These are phyloP conservation scores for Naganishia randhawae DNA, from an alignment of 768 basidiomycete genomes.

Conservation along the genomic window DNA sequence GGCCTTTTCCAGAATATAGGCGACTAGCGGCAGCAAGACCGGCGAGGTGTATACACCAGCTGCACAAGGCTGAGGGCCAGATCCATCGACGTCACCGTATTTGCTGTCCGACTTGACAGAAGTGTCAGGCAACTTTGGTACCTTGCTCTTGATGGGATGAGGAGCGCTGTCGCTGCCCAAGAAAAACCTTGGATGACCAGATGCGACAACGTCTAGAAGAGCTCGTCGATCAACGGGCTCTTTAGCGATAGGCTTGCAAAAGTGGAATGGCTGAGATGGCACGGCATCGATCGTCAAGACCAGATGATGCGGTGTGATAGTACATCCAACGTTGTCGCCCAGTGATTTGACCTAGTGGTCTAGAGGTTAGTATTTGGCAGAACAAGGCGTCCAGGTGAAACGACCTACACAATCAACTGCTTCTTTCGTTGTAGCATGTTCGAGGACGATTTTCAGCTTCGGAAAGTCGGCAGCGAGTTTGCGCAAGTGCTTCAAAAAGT, in stretches of 20 bases:
- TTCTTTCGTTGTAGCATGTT: slow-evolving; percentile 90
- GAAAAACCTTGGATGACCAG: slow-evolving; percentile 92
- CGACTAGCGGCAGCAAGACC: slow-evolving; percentile 81
- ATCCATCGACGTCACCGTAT: slow-evolving; percentile 27
- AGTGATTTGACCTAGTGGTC: slow-evolving; percentile 48
- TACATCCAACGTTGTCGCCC: slow-evolving; percentile 82
- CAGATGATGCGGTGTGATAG: slow-evolving; percentile 95
- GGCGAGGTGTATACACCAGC: slow-evolving; percentile 96
- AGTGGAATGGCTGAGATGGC: slow-evolving; percentile 91
- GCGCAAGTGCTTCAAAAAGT: slow-evolving; percentile 80
- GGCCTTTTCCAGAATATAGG: slow-evolving; percentile 81
- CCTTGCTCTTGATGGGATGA: slow-evolving; percentile 59
- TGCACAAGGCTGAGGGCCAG: slow-evolving; percentile 71
- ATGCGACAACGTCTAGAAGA: slow-evolving; percentile 65
- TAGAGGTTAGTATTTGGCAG: neutral
- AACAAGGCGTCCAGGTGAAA: slow-evolving; percentile 33
- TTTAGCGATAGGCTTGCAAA: slow-evolving; percentile 97
- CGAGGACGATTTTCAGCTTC: slow-evolving; percentile 84
- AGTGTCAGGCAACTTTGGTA: slow-evolving; percentile 33
- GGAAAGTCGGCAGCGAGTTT: slow-evolving; percentile 81
- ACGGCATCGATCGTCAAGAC: slow-evolving; percentile 91
- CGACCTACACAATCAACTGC: slow-evolving; percentile 81
- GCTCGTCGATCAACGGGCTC: slow-evolving; percentile 86
- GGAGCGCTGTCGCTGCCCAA: slow-evolving; percentile 96
- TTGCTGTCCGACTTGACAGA: slow-evolving; percentile 20